These are phyloP conservation scores for Austroboletus festivus DNA, from an alignment of 768 basidiomycete genomes.

Conservation along the genomic window DNA sequence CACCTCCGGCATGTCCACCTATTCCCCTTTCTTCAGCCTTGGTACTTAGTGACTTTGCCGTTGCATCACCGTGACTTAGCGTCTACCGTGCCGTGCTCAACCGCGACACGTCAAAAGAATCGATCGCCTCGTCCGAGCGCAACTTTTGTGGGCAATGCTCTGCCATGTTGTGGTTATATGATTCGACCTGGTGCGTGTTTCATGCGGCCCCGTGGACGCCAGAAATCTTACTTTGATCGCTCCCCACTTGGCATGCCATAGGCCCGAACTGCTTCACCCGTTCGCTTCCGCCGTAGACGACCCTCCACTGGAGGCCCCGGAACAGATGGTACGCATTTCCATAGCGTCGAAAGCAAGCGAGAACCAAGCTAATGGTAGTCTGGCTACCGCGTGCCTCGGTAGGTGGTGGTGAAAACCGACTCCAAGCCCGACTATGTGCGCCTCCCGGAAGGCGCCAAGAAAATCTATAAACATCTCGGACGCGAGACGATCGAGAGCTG, in stretches of 20 bases:
- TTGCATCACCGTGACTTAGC: no score
- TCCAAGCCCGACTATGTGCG: constrained; percentile 61
- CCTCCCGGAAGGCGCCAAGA: constrained; percentile 56
- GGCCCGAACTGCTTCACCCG: constrained; percentile 65
- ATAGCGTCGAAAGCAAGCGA: background rate
- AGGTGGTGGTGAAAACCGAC: constrained; percentile 45
- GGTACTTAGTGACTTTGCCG: no score
- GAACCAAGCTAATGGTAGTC: background rate
- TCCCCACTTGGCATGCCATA: constrained; percentile 44
- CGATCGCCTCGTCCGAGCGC: constrained; percentile 51
- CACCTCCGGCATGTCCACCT: constrained; percentile 47
- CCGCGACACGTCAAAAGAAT: constrained; percentile 49
- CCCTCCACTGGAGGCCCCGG: constrained; percentile 51
- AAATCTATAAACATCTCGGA: constrained; percentile 44
- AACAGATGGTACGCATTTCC: constrained; percentile 42
- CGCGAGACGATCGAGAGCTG: constrained; percentile 51
- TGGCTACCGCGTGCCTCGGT: background rate
- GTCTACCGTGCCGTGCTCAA: constrained; percentile 62
- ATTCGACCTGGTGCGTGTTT: constrained; percentile 50
- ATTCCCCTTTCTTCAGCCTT: no score
- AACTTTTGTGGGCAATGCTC: constrained; percentile 65
- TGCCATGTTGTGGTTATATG: constrained; percentile 65
- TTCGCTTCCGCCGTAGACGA: constrained; percentile 67
- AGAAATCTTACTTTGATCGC: background rate
- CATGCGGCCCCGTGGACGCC: no score